Percentiles rank a stretch among this genome's conserved stretches.
These are phyloP conservation scores for Sugiyamaella marilandica DNA, from an alignment of 805 yeast species.

Conservation along the genomic window DNA sequence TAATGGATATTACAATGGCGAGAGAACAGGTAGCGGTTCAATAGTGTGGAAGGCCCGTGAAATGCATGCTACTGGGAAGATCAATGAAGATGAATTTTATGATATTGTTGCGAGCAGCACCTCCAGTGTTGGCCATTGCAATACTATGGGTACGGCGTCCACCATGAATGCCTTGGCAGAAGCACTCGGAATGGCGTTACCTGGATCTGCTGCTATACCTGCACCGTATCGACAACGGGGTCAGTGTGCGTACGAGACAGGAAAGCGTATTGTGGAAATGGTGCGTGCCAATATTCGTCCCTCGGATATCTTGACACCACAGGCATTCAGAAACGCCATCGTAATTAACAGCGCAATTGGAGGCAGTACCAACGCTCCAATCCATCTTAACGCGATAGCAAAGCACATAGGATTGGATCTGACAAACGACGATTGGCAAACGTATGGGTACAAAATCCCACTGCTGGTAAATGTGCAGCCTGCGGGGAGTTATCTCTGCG, in stretches of 20 bases:
- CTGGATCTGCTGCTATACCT: slow-evolving; percentile 81
- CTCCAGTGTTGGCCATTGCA: slow-evolving; percentile 95
- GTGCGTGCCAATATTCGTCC: slow-evolving; percentile 69
- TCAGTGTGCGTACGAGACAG: slow-evolving; percentile 68
- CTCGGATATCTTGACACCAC: slow-evolving; percentile 77
- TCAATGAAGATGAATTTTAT: slow-evolving; percentile 22
- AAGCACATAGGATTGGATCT: slow-evolving; percentile 72
- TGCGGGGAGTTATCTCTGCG: slow-evolving; percentile 74
- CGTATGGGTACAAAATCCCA: slow-evolving; percentile 79
- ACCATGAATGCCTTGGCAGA: slow-evolving; percentile 95
- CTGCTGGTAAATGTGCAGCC: slow-evolving; percentile 89
- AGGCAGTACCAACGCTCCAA: slow-evolving; percentile 89
- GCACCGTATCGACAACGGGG: slow-evolving; percentile 73
- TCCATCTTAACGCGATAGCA: slow-evolving; percentile 85
- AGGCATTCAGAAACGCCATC: slow-evolving; percentile 85
- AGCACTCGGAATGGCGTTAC: slow-evolving; percentile 82
- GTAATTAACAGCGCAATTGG: slow-evolving; percentile 86
- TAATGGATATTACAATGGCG: slow-evolving; percentile 23
- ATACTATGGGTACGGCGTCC: slow-evolving; percentile 97
- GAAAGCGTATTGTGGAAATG: slow-evolving; percentile 71
- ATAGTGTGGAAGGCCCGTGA: slow-evolving; percentile 26
- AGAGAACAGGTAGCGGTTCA: slow-evolving; percentile 27
- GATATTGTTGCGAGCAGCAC: slow-evolving; percentile 24
- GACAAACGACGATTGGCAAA: slow-evolving; percentile 86
- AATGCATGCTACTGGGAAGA: slow-evolving; percentile 21